A percentile compares a stretch with the other conserved stretches of the same genome.
Conservation (phyloP, 208 protist species). For the Vickermania spadyakhi region DNA sequence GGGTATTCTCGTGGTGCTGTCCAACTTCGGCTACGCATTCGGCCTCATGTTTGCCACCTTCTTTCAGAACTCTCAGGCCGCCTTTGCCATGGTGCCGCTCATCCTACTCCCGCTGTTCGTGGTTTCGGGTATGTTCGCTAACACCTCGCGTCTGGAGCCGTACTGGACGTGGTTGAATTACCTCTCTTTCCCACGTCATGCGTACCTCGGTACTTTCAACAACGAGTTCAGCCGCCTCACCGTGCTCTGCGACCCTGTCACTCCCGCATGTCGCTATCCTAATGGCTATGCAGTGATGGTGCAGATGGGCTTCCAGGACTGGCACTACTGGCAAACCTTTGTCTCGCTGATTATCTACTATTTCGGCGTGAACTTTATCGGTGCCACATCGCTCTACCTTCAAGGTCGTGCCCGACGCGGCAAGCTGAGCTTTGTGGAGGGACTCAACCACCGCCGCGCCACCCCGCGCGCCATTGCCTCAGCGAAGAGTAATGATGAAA, state of each 20-base stretch:
- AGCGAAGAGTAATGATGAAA: conserved; percentile 35
- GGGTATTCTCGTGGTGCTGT: conserved; percentile 56
- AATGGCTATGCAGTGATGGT: conserved; percentile 45
- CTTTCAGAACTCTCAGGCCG: conserved; percentile 52
- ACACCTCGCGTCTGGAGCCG: conserved; percentile 58
- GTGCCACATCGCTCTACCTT: conserved; percentile 38
- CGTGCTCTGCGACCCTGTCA: conserved; percentile 53
- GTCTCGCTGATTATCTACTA: conserved; percentile 54
- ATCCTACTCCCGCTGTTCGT: conserved; percentile 68
- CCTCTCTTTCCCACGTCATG: conserved; percentile 69
- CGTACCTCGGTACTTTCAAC: conserved; percentile 60
- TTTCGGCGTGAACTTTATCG: conserved; percentile 41
- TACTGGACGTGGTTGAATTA: conserved; percentile 82
- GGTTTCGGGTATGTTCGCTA: conserved; percentile 67
- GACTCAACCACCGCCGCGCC: conserved; percentile 46
- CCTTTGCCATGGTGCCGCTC: conserved; percentile 63
- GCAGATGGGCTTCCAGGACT: conserved; percentile 46
- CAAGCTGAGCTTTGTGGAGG: conserved; percentile 45
- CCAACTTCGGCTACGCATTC: conserved; percentile 56
- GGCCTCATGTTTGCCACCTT: conserved; percentile 73
- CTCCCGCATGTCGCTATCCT: conserved; percentile 30
- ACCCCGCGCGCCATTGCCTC: conserved; percentile 49
- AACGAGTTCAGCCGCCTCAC: conserved; percentile 72
- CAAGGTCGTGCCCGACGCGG: conserved; percentile 46
- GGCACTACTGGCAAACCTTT: conserved; percentile 64